Percentiles rank a stretch among this genome's conserved stretches.
These are phyloP conservation scores for Salix arbutifolia DNA, from an alignment of 345 rosid species.

Conservation along the genomic window DNA sequence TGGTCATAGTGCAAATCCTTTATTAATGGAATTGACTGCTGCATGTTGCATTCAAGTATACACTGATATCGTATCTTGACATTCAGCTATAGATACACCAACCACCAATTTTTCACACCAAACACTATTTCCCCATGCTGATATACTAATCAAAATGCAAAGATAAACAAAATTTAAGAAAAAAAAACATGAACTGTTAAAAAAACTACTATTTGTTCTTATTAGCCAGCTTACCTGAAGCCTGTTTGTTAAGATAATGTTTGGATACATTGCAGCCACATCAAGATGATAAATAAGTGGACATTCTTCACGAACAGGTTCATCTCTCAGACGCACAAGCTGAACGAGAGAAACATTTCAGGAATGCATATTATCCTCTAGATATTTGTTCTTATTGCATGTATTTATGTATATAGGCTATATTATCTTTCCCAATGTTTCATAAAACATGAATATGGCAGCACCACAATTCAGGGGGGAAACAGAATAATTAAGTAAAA, in stretches of 20 bases:
- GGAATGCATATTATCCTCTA: background rate
- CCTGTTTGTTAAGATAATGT: slow-evolving; percentile 93
- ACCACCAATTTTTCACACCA: background rate
- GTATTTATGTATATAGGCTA: background rate
- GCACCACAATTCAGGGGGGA: background rate
- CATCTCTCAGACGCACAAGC: slow-evolving; percentile 73
- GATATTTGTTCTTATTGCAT: background rate
- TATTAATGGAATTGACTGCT: background rate
- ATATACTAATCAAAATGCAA: background rate
- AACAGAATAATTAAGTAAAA: background rate
- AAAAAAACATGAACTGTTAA: background rate
- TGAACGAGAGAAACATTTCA: slow-evolving; percentile 31
- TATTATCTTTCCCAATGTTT: background rate
- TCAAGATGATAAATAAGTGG: slow-evolving; percentile 97
- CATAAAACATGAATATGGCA: background rate
- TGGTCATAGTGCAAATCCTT: background rate
- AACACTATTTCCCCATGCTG: background rate
- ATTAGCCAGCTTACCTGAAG: slow-evolving; percentile 64
- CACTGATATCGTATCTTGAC: background rate
- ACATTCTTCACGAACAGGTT: slow-evolving; percentile 82
- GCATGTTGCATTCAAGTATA: background rate
- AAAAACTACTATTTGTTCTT: background rate
- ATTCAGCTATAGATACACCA: background rate
- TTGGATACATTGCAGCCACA: slow-evolving; percentile 99
- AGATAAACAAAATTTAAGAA: background rate